Evolutionary conservation across 2,329 filamentous ascomycete species (phyloP), one percentile per base, ranked within the genome.

Genomic region (Monosporascus ibericus): DNA sequence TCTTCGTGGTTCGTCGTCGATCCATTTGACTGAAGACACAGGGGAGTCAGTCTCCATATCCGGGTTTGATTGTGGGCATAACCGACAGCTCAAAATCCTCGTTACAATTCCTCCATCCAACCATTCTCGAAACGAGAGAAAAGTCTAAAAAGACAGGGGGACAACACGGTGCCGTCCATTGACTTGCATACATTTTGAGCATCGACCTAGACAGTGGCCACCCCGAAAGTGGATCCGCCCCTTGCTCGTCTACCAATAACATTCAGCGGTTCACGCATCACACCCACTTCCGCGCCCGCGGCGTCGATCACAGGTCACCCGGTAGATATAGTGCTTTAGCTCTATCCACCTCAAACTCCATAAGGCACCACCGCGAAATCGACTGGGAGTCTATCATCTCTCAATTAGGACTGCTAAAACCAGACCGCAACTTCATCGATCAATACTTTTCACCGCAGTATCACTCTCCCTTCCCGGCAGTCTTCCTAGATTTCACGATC

Each of bases 401-500:
- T 46, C 24, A 18, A 46, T 22, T 42, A 18, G 48, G 48, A 24
- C 38, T 22, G 3, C 39, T 20, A 39, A 39, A 37, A 22, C 40
- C 48, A 49, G 48, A 49, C 48, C 48, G 48, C 48, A 49, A 49
- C 48, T 49, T 49, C 37, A 34, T 17, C 27, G 15, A 40, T 44
- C 37, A 24, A 18, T 17, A 36, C 14, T 34, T 22, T 49, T 49
- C 48, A 49, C 48, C 20, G 17, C 48, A 40, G 27, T n/a, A 40
- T 40, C 48, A 30, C 24, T 40, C 20, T 18, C 22, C 15, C 8
- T 27, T 38, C 48, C 24, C 47, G 20, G n/a, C 34, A 14, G 24
- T 38, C 34, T 48, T 34, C 18, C n/a, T 38, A 22, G 3, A n/a
- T 38, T 18, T 24, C 18, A 38, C 24, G 34, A 48, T 24, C 37